These are phyloP conservation scores for Ophiocordyceps camponoti-leonardi DNA, from an alignment of 2,329 filamentous ascomycete genomes.

Conservation along the genomic window DNA sequence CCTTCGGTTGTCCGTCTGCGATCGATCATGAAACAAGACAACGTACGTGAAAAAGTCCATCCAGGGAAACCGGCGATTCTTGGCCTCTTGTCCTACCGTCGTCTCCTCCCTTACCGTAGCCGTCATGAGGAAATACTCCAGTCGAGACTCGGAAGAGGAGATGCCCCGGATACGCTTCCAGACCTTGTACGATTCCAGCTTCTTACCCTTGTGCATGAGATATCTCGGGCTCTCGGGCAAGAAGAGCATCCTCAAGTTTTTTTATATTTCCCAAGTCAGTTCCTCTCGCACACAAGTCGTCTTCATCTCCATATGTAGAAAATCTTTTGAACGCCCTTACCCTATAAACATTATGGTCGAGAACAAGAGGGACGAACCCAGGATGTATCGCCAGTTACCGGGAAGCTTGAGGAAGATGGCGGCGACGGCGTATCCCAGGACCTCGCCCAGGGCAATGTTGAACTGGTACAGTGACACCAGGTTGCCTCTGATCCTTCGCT, in stretches of 20 bases:
- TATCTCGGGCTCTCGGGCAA: conserved; percentile 53
- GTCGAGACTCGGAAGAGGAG: conserved; percentile 34
- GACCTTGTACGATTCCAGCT: conserved; percentile 33
- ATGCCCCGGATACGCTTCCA: conserved; percentile 58
- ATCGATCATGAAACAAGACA: neutral
- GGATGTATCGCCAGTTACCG: conserved; percentile 58
- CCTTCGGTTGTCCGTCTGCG: too few relatives aligned
- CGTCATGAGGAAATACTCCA: conserved; percentile 60
- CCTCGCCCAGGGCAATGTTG: conserved; percentile 59
- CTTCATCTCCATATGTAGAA: too few relatives aligned
- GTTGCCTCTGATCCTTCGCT: conserved; percentile 49
- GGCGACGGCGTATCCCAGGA: conserved; percentile 54
- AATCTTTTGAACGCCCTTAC: conserved; percentile 8
- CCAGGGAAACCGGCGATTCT: conserved; percentile 45
- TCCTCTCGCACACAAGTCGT: too few relatives aligned
- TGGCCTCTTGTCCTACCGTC: conserved; percentile 28
- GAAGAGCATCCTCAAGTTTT: conserved; percentile 47
- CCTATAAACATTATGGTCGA: conserved; percentile 26
- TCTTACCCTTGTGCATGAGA: conserved; percentile 47
- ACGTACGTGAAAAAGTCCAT: conserved; percentile 51
- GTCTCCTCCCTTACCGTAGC: conserved; percentile 41
- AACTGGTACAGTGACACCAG: conserved; percentile 60
- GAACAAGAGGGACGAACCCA: conserved; percentile 55
- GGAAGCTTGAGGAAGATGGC: conserved; percentile 55
- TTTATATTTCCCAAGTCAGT: too few relatives aligned